A percentile compares a stretch with the other conserved stretches of the same genome.
phyloP scores from a whole-genome alignment of 768 basidiomycete species.

The Pisolithus sp. region DNA sequence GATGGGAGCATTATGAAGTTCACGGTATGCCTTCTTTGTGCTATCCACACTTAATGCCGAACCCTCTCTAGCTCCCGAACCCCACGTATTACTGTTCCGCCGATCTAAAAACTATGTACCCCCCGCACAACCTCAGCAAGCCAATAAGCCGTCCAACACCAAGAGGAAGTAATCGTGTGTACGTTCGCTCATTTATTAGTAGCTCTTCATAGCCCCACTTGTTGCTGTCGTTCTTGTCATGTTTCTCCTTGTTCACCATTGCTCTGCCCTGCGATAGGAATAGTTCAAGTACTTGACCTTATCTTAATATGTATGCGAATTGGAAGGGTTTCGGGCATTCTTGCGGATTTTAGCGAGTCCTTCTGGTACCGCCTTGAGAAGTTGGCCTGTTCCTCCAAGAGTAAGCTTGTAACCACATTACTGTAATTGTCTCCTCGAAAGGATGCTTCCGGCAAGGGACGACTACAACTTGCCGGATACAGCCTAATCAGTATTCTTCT shows the following conservation, averaged over 20 bases:
- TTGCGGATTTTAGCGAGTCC: too few species aligned
- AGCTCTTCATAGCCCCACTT: slow-evolving; percentile 17
- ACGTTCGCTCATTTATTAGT: slow-evolving; percentile 5
- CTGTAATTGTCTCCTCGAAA: too few species aligned
- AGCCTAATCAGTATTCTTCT: too few species aligned
- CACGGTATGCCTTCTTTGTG: slow-evolving; percentile 50
- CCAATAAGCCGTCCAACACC: slow-evolving; percentile 33
- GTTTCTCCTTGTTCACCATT: slow-evolving; percentile 9
- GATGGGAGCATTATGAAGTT: slow-evolving; percentile 98
- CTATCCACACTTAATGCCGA: slow-evolving; percentile 9
- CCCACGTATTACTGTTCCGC: slow-evolving; percentile 91
- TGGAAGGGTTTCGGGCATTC: background rate
- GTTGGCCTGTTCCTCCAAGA: too few species aligned
- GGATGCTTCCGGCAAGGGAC: too few species aligned
- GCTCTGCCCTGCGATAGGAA: slow-evolving; percentile 1
- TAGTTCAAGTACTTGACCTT: background rate
- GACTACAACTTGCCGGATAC: too few species aligned
- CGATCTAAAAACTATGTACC: slow-evolving; percentile 64
- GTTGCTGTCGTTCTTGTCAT: slow-evolving; percentile 12
- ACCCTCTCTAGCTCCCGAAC: slow-evolving; percentile 65
- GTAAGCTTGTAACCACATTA: too few species aligned
- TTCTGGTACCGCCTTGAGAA: too few species aligned
- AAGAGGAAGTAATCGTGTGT: slow-evolving; percentile 33
- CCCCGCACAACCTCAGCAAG: slow-evolving; percentile 40
- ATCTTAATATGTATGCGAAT: background rate